These are phyloP conservation scores for Ophiocordyceps polyrhachis-furcata DNA, from an alignment of 2,329 filamentous ascomycete genomes.

Conservation along the genomic window DNA sequence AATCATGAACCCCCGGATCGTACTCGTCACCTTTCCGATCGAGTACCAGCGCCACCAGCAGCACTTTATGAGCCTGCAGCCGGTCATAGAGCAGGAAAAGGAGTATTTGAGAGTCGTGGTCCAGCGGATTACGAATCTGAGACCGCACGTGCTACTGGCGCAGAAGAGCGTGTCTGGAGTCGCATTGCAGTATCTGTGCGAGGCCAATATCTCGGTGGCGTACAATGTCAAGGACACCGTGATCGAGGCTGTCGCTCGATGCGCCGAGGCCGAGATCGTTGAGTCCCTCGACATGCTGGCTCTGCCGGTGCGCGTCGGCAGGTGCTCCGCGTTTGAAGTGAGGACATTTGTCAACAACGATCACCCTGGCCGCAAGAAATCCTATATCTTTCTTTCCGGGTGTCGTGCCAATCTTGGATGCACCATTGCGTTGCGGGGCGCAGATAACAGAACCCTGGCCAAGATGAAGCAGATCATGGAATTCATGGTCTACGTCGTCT, in stretches of 20 bases:
- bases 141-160: conserved; percentile 74
- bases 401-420: conserved; percentile 81
- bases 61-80: conserved; percentile 96
- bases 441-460: conserved; percentile 48
- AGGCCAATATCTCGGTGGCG: conserved; percentile 78
- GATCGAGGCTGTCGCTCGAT: conserved; percentile 83
- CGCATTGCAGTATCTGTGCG: conserved; percentile 71
- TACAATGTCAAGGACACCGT: conserved; percentile 96
- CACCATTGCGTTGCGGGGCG: conserved; percentile 80
- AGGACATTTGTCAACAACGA: conserved; percentile 80
- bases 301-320: conserved; percentile 50
- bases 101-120: conserved; percentile 87
- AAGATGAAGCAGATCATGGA: conserved; percentile 88
- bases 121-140: conserved; percentile 70
- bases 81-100: conserved; percentile 88
- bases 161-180: conserved; percentile 85
- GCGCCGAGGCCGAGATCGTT: conserved; percentile 79
- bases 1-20: conserved; percentile 66
- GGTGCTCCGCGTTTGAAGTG: conserved; percentile 77
- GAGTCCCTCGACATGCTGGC: conserved; percentile 90
- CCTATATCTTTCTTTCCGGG: conserved; percentile 86
- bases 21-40: conserved; percentile 86
- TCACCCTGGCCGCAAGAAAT: conserved; percentile 62
- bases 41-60: conserved; percentile 77
- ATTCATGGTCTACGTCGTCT: conserved; percentile 98